Conservation (phyloP, 257 asterid genomes). For the Leptodermis oblonga region DNA sequence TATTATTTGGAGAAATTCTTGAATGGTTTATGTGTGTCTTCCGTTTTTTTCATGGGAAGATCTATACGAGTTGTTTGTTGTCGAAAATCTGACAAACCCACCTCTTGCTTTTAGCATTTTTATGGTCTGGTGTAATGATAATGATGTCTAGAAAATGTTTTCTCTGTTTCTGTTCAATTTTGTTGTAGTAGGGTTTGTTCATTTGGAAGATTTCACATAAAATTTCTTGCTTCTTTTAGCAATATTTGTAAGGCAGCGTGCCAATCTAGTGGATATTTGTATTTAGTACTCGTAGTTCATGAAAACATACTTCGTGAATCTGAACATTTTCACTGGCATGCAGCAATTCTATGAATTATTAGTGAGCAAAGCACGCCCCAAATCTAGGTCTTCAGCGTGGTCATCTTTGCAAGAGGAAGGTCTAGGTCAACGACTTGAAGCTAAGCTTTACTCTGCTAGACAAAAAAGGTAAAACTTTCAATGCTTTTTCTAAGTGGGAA, state of each 20-base stretch:
- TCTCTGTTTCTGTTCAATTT: not conserved
- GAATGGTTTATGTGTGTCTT: not conserved
- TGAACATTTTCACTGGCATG: not conserved
- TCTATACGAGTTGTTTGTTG: not conserved
- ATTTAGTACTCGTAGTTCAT: not conserved
- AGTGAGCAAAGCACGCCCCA: constrained; percentile 74
- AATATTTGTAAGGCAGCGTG: not conserved
- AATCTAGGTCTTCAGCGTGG: constrained; percentile 61
- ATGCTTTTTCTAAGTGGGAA: not conserved
- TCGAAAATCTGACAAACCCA: not conserved
- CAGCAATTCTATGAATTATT: constrained; percentile 78
- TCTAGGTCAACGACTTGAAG: constrained; percentile 77
- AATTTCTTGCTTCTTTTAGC: not conserved
- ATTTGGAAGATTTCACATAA: not conserved
- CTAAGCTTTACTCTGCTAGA: constrained; percentile 88
- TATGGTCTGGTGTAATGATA: not conserved
- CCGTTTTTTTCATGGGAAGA: not conserved
- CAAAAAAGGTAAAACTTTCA: constrained; percentile 54
- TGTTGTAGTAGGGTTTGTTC: not conserved
- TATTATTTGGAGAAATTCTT: not conserved
- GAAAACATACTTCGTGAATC: not conserved
- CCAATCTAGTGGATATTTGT: not conserved
- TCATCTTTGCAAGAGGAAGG: constrained; percentile 58
- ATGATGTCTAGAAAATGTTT: not conserved
- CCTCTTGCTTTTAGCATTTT: not conserved